Evolutionary conservation across 495 filamentous ascomycete species (phyloP).

Genomic region (Mycothermus thermophilus): DNA sequence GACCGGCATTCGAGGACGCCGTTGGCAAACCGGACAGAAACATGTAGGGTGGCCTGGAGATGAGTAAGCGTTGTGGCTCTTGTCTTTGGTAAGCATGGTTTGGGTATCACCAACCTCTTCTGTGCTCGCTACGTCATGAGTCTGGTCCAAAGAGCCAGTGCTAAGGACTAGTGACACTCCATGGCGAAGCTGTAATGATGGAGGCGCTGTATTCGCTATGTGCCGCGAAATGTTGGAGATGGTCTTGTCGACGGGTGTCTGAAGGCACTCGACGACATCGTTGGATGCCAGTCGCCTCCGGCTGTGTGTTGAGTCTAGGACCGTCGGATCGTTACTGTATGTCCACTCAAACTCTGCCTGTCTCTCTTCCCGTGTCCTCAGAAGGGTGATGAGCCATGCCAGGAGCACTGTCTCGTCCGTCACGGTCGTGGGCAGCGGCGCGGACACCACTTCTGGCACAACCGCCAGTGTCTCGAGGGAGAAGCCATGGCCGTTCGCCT

Average conservation of each 20-base stretch:
- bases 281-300: not conserved
- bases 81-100: too few species aligned
- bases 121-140: not conserved
- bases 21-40: conserved; percentile 2
- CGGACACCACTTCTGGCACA: not conserved
- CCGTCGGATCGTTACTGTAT: too few species aligned
- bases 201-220: not conserved
- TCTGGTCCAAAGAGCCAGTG: conserved; percentile 2
- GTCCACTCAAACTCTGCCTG: conserved; percentile 28
- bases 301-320: too few species aligned
- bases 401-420: conserved; percentile 28
- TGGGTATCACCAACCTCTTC: conserved; percentile 4
- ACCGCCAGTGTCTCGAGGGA: not conserved
- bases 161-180: conserved; percentile 4
- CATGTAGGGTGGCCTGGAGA: conserved; percentile 2
- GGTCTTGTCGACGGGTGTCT: conserved; percentile 1
- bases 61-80: too few species aligned
- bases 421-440: conserved; percentile 7
- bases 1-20: not conserved
- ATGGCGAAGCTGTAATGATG: not conserved
- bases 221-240: conserved; percentile 5
- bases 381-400: conserved; percentile 32
- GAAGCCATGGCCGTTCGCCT: not conserved
- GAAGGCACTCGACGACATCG: conserved; percentile 1
- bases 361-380: conserved; percentile 24